These are phyloP conservation scores for Sugiyamaella smithiae DNA, from an alignment of 805 yeast species.

Conservation along the genomic window DNA sequence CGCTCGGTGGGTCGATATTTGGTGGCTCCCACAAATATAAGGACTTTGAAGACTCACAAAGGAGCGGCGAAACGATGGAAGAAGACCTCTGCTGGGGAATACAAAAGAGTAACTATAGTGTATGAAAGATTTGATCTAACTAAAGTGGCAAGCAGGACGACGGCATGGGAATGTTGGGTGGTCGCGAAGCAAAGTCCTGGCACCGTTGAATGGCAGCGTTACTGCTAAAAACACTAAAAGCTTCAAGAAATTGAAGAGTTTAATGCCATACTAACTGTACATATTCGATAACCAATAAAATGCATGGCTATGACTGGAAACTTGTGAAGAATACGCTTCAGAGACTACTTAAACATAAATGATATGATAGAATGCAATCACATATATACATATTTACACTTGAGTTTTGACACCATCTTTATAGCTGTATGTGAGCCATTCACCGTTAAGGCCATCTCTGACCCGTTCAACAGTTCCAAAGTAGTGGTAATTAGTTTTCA, in stretches of 20 bases:
- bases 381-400: constrained; percentile 9
- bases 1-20: neutral
- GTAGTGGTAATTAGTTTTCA: constrained; percentile 86
- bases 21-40: constrained; percentile 6
- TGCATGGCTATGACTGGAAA: too few relatives aligned
- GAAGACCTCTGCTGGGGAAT: constrained; percentile 62
- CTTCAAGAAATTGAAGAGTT: constrained; percentile 54
- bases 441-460: constrained; percentile 42
- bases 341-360: neutral
- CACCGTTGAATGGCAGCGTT: constrained; percentile 57
- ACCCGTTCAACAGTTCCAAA: constrained; percentile 56
- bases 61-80: constrained; percentile 87
- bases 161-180: constrained; percentile 93
- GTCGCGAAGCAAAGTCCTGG: constrained; percentile 54
- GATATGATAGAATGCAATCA: neutral
- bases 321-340: too few relatives aligned
- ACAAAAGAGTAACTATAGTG: constrained; percentile 46
- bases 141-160: constrained; percentile 71
- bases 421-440: constrained; percentile 53
- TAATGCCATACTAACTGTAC: constrained; percentile 49
- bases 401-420: constrained; percentile 28
- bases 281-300: too few relatives aligned
- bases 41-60: constrained; percentile 64
- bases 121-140: neutral
- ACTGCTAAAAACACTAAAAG: constrained; percentile 51